Evolutionary conservation across 2,329 filamentous ascomycete genomes (phyloP).

Genomic region (Purpureocillium takamizusanense): DNA sequence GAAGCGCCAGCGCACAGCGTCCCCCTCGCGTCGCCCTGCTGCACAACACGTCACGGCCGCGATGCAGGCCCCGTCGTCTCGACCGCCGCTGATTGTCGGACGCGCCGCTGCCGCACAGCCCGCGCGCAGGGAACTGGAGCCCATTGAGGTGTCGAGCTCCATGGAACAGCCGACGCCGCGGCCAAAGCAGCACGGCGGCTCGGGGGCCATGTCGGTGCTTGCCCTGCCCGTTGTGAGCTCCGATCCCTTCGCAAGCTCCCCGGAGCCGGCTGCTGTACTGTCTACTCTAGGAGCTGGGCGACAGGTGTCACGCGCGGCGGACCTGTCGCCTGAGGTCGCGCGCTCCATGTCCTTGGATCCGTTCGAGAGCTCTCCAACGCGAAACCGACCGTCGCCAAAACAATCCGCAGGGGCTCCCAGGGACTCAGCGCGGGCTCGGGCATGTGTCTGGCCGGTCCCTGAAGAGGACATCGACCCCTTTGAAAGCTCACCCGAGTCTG

Average conservation of each 20-base stretch:
- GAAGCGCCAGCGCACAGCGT: not conserved
- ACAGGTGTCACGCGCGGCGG: not conserved
- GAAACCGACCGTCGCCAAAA: too few relatives aligned
- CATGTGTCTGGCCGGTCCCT: not conserved
- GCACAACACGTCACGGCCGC: not conserved
- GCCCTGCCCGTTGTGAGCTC: conserved; percentile 7
- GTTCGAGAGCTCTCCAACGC: conserved; percentile 7
- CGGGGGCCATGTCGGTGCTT: too few relatives aligned
- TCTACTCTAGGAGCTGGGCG: too few relatives aligned
- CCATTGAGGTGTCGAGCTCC: conserved; percentile 29
- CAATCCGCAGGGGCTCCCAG: too few relatives aligned
- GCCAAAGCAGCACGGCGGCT: too few relatives aligned
- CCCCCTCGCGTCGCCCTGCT: conserved; percentile 3
- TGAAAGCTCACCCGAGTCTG: conserved; percentile 9
- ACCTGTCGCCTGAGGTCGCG: not conserved
- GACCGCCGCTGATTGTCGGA: not conserved
- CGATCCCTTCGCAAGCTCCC: conserved; percentile 27
- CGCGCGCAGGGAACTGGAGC: conserved; percentile 8
- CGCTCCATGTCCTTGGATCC: conserved; percentile 9
- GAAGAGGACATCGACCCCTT: conserved; percentile 8
- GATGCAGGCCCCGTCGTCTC: not conserved
- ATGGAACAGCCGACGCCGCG: conserved; percentile 9
- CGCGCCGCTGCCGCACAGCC: not conserved
- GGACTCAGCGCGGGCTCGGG: too few relatives aligned
- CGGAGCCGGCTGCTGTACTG: conserved; percentile 5